A percentile compares a stretch with the other conserved stretches of the same genome.
phyloP scores from a whole-genome alignment of 768 basidiomycete species.

The Kwoniella heveanensis region DNA sequence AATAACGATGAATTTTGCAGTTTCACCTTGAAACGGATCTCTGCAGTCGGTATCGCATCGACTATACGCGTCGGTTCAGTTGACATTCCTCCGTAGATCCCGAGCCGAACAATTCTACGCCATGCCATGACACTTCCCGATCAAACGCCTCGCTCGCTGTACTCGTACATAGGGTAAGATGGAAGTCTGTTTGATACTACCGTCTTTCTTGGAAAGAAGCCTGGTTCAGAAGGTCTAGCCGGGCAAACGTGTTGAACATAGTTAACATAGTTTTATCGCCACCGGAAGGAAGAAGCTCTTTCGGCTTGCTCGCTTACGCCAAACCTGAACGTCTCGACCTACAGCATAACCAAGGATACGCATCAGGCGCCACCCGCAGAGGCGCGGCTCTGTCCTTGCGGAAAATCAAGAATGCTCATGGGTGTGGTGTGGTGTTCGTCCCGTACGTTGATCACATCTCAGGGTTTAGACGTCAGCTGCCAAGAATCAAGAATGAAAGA shows the following conservation, averaged over 20 bases:
- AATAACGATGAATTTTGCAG: no score
- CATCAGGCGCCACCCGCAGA: neutral
- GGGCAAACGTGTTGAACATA: neutral
- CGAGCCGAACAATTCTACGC: no score
- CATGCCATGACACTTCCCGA: no score
- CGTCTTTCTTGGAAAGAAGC: neutral
- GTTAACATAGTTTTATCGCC: no score
- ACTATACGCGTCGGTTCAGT: no score
- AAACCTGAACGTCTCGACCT: no score
- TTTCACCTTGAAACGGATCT: no score
- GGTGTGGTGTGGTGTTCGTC: neutral
- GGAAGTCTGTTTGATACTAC: no score
- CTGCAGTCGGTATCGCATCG: neutral
- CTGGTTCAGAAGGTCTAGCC: neutral
- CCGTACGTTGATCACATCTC: neutral
- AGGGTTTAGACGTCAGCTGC: neutral
- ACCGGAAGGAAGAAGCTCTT: no score
- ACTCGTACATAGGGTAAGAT: no score
- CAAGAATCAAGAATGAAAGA: neutral
- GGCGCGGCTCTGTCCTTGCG: neutral
- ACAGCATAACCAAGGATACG: no score
- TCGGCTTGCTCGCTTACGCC: no score
- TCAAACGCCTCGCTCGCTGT: slow-evolving; percentile 1
- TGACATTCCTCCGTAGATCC: neutral
- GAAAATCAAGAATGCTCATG: neutral